Evolutionary conservation across 129 eudicot genomes (phyloP), one percentile per base, ranked within the genome.

Genomic region (Artemisia annua): DNA sequence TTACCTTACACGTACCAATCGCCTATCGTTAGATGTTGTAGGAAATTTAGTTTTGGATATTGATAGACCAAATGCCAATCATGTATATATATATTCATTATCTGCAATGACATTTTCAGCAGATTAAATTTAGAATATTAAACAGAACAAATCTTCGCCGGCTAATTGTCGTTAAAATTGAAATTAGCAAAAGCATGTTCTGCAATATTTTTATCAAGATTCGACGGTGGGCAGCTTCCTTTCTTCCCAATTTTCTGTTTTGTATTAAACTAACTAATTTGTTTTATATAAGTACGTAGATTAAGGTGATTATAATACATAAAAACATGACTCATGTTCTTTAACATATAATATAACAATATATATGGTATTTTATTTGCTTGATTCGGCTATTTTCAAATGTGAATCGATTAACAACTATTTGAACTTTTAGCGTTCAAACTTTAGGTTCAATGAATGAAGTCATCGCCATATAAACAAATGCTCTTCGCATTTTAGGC

Each of bases 1-100:
- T 68, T 67, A 76, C 80, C 69, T 35, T 35, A 35, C 43, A 32
- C n/a, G 73, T 24, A 48, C 20, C 73, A 48, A 66, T 72, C 60
- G 22, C 26, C 63, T 26, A n/a, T 8, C 3, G 32, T 24, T 24
- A 49, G 67, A 75, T 75, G 24, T 56, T 44, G 56, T 39, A 66
- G 67, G 55, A 75, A 55, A 54, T 64, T 66, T 12, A 32, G 35
- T 74, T 17, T 4, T 8, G 30, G 44, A 35, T 35, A 35, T 35
- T 35, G 43, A 35, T 5, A 35, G 43, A 35, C 43, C 43, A 35
- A 35, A 35, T 35, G 43, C 43, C 43, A 30, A 30, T 11, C 55
- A 49, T 12, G 50, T 63, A 18, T 52, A 32, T 32, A 51, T 63
- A 32, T 32, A 51, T 50, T 32, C 46, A 13, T 63, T 10, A 11